Evolutionary conservation across 1,284 basidiomycete species (phyloP), one percentile per base, ranked within the genome.

Genomic region (Pyrrhoderma lamaoense): DNA sequence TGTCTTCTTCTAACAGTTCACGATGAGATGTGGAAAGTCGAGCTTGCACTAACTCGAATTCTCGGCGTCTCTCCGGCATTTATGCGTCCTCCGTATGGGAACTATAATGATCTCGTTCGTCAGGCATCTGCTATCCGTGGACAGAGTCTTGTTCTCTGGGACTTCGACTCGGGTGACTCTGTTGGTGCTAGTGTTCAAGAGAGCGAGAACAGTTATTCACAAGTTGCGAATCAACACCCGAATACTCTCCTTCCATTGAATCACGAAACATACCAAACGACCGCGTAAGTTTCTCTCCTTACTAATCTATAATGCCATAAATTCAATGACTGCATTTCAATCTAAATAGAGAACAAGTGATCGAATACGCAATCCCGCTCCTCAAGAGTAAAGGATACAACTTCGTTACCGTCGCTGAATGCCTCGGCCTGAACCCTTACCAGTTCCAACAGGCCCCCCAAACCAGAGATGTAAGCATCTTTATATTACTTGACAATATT

Each of bases 41-140:
- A 79, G 58, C 62, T 67, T 49, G 79, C 79, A 0, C 65, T 80
- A 46, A 61, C 67, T 56, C 69, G 68, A 56, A 80, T 79, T 45
- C 69, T 70, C 7, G 74, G 73, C 27, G 65, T 71, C 27, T 66
- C 64, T 45, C 74, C 75, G 2, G 68, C 70, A 1, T 75, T 77
- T 63, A 69, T 72, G 64, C 65, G 72, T 38, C 71, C 71, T 1
- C 69, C 69, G 3, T 80, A 72, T 62, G 77, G 78, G 8, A 66
- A 62, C 53, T 73, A 73, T 64, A 77, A 80, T 59, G 63, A 77
- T 57, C 61, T 67, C 3, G 75, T 76, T 3, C 64, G 72, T 16
- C 60, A 70, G 36, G 74, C 72, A 5, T 68, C 77, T 36, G 55
- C 53, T 21, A 55, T 65, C 31, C 69, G 77, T 37, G 65, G 65